A percentile compares a stretch with the other conserved stretches of the same genome.
These are phyloP conservation scores for Leccinum fallax DNA, from an alignment of 1,284 basidiomycete species.

Conservation along the genomic window DNA sequence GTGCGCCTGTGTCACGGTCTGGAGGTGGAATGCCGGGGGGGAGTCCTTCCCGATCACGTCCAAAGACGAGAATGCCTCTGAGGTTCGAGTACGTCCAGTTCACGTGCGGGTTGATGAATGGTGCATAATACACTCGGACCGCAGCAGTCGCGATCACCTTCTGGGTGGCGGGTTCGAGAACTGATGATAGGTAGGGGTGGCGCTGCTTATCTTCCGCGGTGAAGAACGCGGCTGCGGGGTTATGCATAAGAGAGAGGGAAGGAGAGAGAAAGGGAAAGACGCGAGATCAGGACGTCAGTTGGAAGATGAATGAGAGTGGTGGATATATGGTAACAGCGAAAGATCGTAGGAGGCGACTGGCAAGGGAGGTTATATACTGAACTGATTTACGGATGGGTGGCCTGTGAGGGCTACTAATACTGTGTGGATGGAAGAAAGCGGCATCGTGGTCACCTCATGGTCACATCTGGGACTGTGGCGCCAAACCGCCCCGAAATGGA, in stretches of 20 bases:
- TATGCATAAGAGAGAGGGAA: conserved; percentile 26
- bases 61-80: conserved; percentile 73
- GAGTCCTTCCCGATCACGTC: conserved; percentile 51
- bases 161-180: conserved; percentile 37
- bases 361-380: conserved; percentile 34
- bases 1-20: conserved; percentile 17
- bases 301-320: conserved; percentile 24
- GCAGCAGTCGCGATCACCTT: conserved; percentile 39
- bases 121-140: conserved; percentile 55
- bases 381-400: conserved; percentile 27
- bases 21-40: conserved; percentile 20
- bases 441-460: conserved; percentile 40
- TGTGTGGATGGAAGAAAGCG: conserved; percentile 32
- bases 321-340: conserved; percentile 15
- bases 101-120: conserved; percentile 45
- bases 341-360: conserved; percentile 15
- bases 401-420: conserved; percentile 20
- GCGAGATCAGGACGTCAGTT: conserved; percentile 1
- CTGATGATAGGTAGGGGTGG: conserved; percentile 41
- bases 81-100: conserved; percentile 77
- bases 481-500: conserved; percentile 32
- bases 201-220: conserved; percentile 41
- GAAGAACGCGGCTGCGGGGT: conserved; percentile 37
- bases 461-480: conserved; percentile 35
- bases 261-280: background rate